Base-by-base conservation (phyloP, 2,329 filamentous ascomycete genomes). In the Stachybotrys echinatus region DNA sequence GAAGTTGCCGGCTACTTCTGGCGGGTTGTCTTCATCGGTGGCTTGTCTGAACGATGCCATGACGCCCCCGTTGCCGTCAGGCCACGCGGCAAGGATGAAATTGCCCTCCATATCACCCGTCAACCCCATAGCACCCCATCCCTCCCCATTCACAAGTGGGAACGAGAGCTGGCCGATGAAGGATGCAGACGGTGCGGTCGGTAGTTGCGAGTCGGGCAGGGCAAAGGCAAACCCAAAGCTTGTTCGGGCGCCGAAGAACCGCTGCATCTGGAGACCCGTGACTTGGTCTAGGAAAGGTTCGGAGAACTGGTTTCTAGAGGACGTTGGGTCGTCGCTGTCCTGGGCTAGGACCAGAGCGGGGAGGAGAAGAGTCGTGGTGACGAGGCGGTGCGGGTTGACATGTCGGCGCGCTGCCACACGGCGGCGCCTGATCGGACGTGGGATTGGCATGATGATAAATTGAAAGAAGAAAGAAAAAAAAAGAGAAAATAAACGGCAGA, bases 91-190 rank as follows among this genome's bases (percentile, higher is more conserved):
- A 8, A 77, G 63, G 23, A 77, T 63, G 19, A 77, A 65, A 19
- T 72, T 70, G 8, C 67, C 68, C 44, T 72, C 58, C 73, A 77
- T 76, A 7, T 67, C 64, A 4, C 71, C 70, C 1, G 68, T 70
- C 17, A 76, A 57, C n/a, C 65, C 68, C 40, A 72, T 66, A n/a
- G 71, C 71, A 42, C 70, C 71, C 71, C 71, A 76, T 20, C 74
- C 74, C 3, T 62, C 65, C 3, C 71, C 69, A 43, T 67, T 65
- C 12, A 54, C 55, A 2, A 69, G 61, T 0, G 69, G 70, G 50
- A 73, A 70, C 18, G 70, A 65, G 12, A 78, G 64, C 52, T 76
- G 74, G 7, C 70, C 74, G 45, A 77, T 75, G 60, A 76, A 74
- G 8, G 50, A 52, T 14, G 37, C 48, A 2, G 27, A 8, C 10